Conservation (phyloP, 148 eudicot genomes). For the Diospyros lotus region DNA sequence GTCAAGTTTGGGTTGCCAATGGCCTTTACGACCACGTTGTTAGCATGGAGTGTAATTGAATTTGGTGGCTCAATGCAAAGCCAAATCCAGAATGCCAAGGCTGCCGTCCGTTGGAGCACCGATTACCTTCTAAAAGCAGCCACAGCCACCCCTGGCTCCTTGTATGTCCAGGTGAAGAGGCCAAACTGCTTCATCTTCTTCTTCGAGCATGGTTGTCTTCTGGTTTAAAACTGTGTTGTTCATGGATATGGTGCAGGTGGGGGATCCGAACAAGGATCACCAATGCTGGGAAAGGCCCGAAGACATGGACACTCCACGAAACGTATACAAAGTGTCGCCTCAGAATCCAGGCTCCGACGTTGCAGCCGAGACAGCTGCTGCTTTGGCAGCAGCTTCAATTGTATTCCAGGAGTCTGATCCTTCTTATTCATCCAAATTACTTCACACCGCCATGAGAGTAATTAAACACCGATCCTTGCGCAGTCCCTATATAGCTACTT, state of each 20-base stretch:
- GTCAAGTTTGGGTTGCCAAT: slow-evolving; percentile 91
- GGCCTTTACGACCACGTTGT: slow-evolving; percentile 79
- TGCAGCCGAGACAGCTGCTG: slow-evolving; percentile 92
- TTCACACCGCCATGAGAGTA: slow-evolving; percentile 54
- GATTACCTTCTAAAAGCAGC: slow-evolving; percentile 92
- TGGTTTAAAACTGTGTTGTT: too few species aligned
- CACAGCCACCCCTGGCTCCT: slow-evolving; percentile 54
- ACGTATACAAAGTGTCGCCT: slow-evolving; percentile 57
- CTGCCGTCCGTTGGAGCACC: slow-evolving; percentile 72
- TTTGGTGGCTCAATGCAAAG: slow-evolving; percentile 64
- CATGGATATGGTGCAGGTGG: slow-evolving; percentile 45
- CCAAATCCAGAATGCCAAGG: slow-evolving; percentile 51
- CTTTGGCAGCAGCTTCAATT: slow-evolving; percentile 83
- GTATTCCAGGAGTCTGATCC: slow-evolving; percentile 75
- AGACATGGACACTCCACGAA: slow-evolving; percentile 91
- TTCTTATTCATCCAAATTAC: slow-evolving; percentile 56
- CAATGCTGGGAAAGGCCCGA: slow-evolving; percentile 92
- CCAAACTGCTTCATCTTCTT: too few species aligned
- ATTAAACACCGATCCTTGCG: background rate
- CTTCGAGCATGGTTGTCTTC: too few species aligned
- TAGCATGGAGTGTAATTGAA: slow-evolving; percentile 81
- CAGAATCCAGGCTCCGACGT: slow-evolving; percentile 89
- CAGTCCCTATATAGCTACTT: too few species aligned
- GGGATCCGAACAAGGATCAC: slow-evolving; percentile 74
- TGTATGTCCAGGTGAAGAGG: slow-evolving; percentile 68